Evolutionary conservation across 495 filamentous ascomycete genomes (phyloP), one percentile per base, ranked within the genome.

Genomic region (Trypethelium eluteriae): DNA sequence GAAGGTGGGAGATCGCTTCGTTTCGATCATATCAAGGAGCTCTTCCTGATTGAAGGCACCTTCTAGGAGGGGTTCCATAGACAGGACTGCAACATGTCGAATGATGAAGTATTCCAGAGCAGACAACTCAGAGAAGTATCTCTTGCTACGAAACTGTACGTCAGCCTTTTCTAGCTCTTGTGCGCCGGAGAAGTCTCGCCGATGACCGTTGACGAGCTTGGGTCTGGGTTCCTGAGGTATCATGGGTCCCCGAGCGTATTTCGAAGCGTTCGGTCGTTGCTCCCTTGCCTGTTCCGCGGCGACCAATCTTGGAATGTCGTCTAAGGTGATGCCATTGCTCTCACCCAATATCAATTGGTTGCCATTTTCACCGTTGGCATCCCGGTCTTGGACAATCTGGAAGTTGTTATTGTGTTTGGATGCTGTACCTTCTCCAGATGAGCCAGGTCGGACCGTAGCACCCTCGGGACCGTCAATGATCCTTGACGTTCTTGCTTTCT

Each of bases 81-180:
- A 92, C 53, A 98, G 78, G 2, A 99, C 94, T 6, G 94, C 95
- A 67, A 97, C 88, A 73, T 97, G 92, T 39, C 94, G 86, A 64
- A 99, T 89, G 73, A 96, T 97, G 76, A 99, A 97, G 72, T 96
- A 96, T 70, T 99, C 94, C 66, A 99, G 78, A 4, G 92, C 92
- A 32, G 95, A 94, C 0, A 99, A 82, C 73, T 99, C 95, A 0
- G 94, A 96, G 75, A 99, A 99, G 75, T 95, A 99, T 68, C 86
- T 87, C 74, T 93, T 92, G 38, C 66, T 68, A 14, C 71, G 68
- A 6, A 56, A 57, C 9, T 73, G 77, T 64, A 82, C 81, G 46
- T 86, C 79, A 18, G 81, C 76, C 32, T 78, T 79, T 34, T 76
- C 76, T 35, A 86, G 84, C 32, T 85, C 83, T 47, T 86, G 85